These are phyloP conservation scores for Trametes cingulata DNA, from an alignment of 768 basidiomycete genomes.

Conservation along the genomic window DNA sequence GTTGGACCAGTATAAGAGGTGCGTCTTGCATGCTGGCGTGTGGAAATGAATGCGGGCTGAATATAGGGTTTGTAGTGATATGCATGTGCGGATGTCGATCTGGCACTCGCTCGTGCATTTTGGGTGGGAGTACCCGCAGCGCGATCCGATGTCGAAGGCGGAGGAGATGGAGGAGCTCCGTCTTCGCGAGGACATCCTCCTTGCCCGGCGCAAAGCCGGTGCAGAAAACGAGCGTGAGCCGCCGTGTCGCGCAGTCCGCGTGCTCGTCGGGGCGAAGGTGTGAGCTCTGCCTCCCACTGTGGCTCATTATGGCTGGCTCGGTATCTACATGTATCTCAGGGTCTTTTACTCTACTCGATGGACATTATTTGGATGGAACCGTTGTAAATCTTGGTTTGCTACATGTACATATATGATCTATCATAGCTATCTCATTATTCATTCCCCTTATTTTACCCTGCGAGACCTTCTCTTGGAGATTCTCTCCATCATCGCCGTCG, in stretches of 20 bases:
- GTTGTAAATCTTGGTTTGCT: too few species aligned
- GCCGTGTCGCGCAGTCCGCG: slow-evolving; percentile 10
- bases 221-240: slow-evolving; percentile 14
- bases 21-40: not conserved
- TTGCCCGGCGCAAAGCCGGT: slow-evolving; percentile 20
- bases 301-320: too few species aligned
- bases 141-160: slow-evolving; percentile 26
- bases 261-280: slow-evolving; percentile 13
- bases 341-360: too few species aligned
- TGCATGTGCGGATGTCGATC: slow-evolving; percentile 28
- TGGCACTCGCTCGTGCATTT: slow-evolving; percentile 27
- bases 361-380: too few species aligned
- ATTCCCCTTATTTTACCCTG: too few species aligned
- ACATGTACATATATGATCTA: too few species aligned
- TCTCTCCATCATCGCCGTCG: too few species aligned
- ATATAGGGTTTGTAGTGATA: slow-evolving; percentile 20
- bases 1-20: slow-evolving; percentile 28
- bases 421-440: too few species aligned
- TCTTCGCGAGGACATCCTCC: slow-evolving; percentile 28
- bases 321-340: too few species aligned
- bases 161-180: slow-evolving; percentile 29
- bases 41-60: not conserved
- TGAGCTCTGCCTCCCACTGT: not conserved
- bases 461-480: too few species aligned
- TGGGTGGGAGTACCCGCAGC: slow-evolving; percentile 29